These are phyloP conservation scores for Schrenkiella parvula DNA, from an alignment of 345 rosid genomes.

Conservation along the genomic window DNA sequence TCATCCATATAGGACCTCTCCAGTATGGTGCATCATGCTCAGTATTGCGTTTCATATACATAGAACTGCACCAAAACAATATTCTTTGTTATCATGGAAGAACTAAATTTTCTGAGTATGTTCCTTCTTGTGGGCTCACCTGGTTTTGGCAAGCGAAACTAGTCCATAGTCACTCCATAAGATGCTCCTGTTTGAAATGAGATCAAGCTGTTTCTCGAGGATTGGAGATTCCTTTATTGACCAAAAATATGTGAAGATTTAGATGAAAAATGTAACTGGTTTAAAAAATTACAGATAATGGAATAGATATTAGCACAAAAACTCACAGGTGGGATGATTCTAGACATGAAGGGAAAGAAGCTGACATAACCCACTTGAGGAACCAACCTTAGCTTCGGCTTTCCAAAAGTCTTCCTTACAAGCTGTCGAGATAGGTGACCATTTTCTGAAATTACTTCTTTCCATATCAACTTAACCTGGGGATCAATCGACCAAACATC, in stretches of 20 bases:
- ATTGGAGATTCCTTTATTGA: slow-evolving; percentile 69
- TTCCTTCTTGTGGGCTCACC: slow-evolving; percentile 40
- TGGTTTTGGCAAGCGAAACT: slow-evolving; percentile 85
- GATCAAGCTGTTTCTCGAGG: slow-evolving; percentile 86
- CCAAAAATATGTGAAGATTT: background rate
- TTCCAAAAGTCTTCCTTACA: slow-evolving; percentile 63
- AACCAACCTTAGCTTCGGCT: slow-evolving; percentile 63
- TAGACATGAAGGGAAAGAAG: slow-evolving; percentile 89
- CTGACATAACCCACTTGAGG: slow-evolving; percentile 92
- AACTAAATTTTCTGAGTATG: background rate
- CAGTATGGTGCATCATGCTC: slow-evolving; percentile 98
- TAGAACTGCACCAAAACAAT: slow-evolving; percentile 44
- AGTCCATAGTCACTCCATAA: slow-evolving; percentile 90
- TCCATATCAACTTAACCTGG: slow-evolving; percentile 84
- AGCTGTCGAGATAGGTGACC: slow-evolving; percentile 59
- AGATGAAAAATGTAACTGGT: background rate
- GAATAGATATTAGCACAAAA: background rate
- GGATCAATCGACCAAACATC: slow-evolving; percentile 4
- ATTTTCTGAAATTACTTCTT: slow-evolving; percentile 50
- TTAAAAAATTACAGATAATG: background rate
- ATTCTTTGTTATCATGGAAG: background rate
- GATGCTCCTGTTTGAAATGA: slow-evolving; percentile 66
- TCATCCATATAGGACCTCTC: slow-evolving; percentile 99
- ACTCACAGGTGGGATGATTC: slow-evolving; percentile 88
- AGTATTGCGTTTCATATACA: slow-evolving; percentile 96